phyloP scores from a whole-genome alignment of 257 asterid genomes.

The Solanum ahanhuiri region DNA sequence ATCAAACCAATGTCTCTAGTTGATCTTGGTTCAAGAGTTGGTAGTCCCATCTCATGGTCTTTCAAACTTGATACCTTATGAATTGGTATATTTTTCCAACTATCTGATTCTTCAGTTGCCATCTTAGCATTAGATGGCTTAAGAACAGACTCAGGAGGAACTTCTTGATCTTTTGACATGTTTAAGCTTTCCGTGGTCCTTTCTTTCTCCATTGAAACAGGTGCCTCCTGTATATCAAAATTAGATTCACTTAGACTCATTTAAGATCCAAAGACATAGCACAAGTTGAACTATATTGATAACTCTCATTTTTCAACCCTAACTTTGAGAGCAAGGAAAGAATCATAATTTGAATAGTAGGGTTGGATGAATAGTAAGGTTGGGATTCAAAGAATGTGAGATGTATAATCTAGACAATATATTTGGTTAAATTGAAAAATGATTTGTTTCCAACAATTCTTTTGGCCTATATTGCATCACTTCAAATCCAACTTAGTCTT shows the following conservation, averaged over 20 bases:
- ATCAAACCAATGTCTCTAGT: background rate
- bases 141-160: background rate
- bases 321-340: background rate
- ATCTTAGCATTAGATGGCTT: background rate
- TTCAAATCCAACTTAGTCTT: background rate
- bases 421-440: background rate
- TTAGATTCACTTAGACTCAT: no score
- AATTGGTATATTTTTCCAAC: background rate
- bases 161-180: conserved; percentile 9
- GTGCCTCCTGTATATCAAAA: conserved; percentile 16
- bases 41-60: background rate
- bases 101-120: background rate
- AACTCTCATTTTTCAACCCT: background rate
- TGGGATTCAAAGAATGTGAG: background rate
- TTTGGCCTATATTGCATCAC: background rate
- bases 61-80: background rate
- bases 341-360: background rate
- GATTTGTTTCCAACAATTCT: background rate
- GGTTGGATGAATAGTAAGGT: no score
- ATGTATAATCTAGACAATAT: background rate
- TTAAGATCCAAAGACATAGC: no score
- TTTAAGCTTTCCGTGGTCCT: background rate
- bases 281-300: background rate
- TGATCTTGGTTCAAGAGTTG: background rate
- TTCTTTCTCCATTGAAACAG: conserved; percentile 12